Conservation (phyloP, 257 asterid species). For the Rhazya stricta region DNA sequence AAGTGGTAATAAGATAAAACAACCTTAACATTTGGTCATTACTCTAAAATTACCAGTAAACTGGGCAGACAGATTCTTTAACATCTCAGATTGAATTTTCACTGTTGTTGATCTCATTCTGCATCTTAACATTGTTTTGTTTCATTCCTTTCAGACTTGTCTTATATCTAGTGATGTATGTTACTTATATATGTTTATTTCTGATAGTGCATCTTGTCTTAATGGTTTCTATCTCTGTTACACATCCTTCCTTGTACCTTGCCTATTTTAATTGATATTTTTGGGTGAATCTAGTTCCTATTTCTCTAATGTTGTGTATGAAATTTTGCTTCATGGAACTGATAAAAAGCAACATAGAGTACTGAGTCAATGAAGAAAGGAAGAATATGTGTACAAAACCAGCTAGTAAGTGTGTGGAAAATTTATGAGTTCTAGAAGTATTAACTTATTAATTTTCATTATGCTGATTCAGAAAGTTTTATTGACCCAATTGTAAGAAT, state of each 20-base stretch:
- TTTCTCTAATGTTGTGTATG: not conserved
- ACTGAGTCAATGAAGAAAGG: not conserved
- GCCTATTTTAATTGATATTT: not conserved
- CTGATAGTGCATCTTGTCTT: not conserved
- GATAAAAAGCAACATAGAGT: not conserved
- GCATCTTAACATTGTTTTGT: not conserved
- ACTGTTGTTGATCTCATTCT: not conserved
- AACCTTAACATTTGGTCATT: not conserved
- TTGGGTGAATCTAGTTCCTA: not conserved
- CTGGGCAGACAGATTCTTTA: not conserved
- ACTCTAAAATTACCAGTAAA: not conserved
- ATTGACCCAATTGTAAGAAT: not conserved
- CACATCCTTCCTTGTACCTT: not conserved
- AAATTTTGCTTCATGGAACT: not conserved
- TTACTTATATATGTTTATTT: not conserved
- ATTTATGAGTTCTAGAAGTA: not conserved
- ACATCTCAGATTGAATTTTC: not conserved
- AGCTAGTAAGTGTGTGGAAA: not conserved
- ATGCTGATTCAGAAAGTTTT: not conserved
- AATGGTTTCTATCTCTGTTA: no score
- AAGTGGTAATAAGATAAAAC: not conserved
- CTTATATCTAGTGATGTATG: not conserved
- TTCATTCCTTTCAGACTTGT: not conserved
- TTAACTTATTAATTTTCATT: not conserved
- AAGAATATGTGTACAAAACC: not conserved